Evolutionary conservation across 148 eudicot species (phyloP).

Genomic region (Persicaria maculosa): DNA sequence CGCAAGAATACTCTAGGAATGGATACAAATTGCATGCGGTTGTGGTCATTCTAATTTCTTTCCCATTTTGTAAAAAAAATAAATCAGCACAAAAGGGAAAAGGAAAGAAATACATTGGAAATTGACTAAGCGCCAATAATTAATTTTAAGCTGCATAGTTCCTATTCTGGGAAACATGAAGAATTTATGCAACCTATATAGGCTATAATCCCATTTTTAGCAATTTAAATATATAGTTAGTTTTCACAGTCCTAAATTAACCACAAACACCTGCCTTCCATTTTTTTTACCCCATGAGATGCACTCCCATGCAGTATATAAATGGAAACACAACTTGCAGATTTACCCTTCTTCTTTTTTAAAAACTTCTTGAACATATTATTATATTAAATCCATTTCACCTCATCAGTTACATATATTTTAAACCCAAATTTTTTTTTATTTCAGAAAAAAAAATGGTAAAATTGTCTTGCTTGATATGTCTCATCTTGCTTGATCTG

Average conservation of each 20-base stretch:
- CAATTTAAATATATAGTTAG: neutral
- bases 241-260: neutral
- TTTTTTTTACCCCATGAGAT: neutral
- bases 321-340: neutral
- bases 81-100: too few species aligned
- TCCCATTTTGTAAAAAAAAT: too few species aligned
- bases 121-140: neutral
- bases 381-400: neutral
- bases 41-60: too few species aligned
- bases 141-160: neutral
- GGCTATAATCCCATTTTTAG: neutral
- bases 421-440: too few species aligned
- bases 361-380: neutral
- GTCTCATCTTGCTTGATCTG: slow-evolving; percentile 9
- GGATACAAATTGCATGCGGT: too few species aligned
- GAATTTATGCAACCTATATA: neutral
- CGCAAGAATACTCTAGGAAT: too few species aligned
- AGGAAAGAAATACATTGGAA: neutral
- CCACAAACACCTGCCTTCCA: neutral
- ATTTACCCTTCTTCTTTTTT: neutral
- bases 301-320: neutral
- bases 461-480: slow-evolving; percentile 3
- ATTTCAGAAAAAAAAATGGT: neutral
- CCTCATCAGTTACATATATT: neutral
- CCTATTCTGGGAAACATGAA: neutral